Base-by-base conservation (phyloP, 75 land plant genomes). In the Cunninghamia lanceolata region DNA sequence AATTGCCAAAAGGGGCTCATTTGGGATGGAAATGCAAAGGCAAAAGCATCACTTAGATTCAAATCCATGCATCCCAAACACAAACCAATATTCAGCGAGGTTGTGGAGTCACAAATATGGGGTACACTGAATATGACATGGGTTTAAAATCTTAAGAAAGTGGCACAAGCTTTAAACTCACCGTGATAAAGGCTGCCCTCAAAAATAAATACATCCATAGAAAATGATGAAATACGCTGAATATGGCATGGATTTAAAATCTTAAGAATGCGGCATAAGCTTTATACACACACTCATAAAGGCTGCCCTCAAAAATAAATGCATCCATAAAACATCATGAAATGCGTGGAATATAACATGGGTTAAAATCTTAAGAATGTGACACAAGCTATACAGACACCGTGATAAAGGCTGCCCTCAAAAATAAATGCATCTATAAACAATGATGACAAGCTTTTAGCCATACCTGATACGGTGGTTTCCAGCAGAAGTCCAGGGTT, bases 401-500 rank as follows among this genome's bases (percentile, higher is more conserved):
- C 54, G 14, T 13, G 54, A 52, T 52, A 52, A 52, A 54, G 56
- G 17, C 17, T 16, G 16, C 56, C 66, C 66, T 4, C 0, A 25
- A 59, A 54, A 63, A 77, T 7, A 39, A 39, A 75, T 38, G 38
- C 17, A 3, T 3, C 36, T 0, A 13, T 5, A 75, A 17, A 36
- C 19, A 45, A 28, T 3, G 9, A 42, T n/a, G 25, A n/a, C 13
- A 42, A 45, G 82, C 47, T 25, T 80, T 45, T 80, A n/a, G 40
- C 13, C 82, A 80, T 50, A 88, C 89, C 89, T 86, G 73, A 88
- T 86, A 54, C 89, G 89, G 63, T 88, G 89, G 40, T 45, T 82
- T 52, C 89, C 89, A 19, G 71, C 82, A 59, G 88, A 86, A 21
- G 89, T 88, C 89, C 89, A 88, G 3, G 87, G 88, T 63, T 88